Conservation (phyloP, 2,329 filamentous ascomycete genomes). For the Aspergillus ibericus region DNA sequence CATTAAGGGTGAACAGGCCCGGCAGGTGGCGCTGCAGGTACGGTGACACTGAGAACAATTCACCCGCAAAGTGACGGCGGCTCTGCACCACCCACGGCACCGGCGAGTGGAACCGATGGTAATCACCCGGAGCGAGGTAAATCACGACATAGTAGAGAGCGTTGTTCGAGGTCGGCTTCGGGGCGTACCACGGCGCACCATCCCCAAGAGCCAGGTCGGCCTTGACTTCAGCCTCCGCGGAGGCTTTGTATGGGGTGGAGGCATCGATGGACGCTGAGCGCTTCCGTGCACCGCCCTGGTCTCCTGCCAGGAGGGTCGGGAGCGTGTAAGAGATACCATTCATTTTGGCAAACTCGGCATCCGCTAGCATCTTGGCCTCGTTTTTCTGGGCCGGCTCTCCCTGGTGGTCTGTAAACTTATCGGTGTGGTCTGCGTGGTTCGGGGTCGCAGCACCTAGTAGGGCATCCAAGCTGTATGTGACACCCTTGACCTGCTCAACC, state of each 20-base stretch:
- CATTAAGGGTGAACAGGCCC: conserved; percentile 93
- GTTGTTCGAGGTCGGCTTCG: conserved; percentile 61
- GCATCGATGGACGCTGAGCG: conserved; percentile 67
- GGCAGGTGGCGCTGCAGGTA: conserved; percentile 92
- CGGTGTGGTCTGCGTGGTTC: conserved; percentile 40
- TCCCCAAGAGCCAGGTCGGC: conserved; percentile 76
- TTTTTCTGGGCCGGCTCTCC: conserved; percentile 39
- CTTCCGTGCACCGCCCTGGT: conserved; percentile 44
- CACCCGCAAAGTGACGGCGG: conserved; percentile 94
- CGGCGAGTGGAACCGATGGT: conserved; percentile 96
- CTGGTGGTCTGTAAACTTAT: conserved; percentile 35
- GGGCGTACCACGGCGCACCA: conserved; percentile 65
- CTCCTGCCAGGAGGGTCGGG: conserved; percentile 79
- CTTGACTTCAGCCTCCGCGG: conserved; percentile 79
- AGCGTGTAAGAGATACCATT: conserved; percentile 97
- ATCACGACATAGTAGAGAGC: conserved; percentile 91
- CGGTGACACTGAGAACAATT: conserved; percentile 91
- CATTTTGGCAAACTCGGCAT: conserved; percentile 89
- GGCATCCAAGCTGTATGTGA: conserved; percentile 95
- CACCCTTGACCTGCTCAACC: conserved; percentile 97
- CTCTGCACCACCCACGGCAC: conserved; percentile 93
- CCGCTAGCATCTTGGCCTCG: conserved; percentile 69
- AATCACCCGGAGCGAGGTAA: conserved; percentile 95
- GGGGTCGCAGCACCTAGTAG: conserved; percentile 69
- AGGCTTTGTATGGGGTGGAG: conserved; percentile 64